A percentile compares a stretch with the other conserved stretches of the same genome.
phyloP scores from a whole-genome alignment of 2,329 filamentous ascomycete genomes.

The Aspergillus eucalypticola region DNA sequence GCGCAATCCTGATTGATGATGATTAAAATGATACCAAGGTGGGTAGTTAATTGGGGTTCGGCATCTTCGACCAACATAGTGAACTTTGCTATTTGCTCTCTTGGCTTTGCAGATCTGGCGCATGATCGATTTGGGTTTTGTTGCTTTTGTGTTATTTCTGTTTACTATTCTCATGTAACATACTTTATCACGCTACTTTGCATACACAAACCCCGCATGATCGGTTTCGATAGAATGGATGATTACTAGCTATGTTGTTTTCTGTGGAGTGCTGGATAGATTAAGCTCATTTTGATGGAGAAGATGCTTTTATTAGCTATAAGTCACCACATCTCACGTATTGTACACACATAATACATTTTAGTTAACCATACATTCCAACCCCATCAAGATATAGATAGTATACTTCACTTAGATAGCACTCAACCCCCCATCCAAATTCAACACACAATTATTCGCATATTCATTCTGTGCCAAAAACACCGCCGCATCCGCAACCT shows the following conservation, averaged over 20 bases:
- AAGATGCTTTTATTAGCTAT: no score
- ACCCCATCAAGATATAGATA: background rate
- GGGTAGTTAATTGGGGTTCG: background rate
- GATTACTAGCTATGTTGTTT: background rate
- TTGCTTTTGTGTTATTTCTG: background rate
- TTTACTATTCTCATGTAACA: background rate
- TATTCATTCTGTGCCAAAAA: conserved; percentile 79
- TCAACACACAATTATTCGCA: conserved; percentile 83
- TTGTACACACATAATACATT: background rate
- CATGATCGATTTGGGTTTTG: background rate
- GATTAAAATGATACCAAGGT: conserved; percentile 14
- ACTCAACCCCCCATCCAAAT: conserved; percentile 81
- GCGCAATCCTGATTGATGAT: conserved; percentile 68
- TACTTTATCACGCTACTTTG: background rate
- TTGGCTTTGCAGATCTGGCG: conserved; percentile 1
- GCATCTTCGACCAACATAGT: background rate
- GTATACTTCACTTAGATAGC: conserved; percentile 51
- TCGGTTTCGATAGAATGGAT: background rate
- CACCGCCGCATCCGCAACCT: conserved; percentile 78
- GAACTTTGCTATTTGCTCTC: background rate
- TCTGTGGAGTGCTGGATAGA: no score
- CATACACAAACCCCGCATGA: background rate
- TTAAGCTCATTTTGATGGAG: no score
- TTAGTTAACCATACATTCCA: background rate
- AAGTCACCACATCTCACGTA: background rate